These are phyloP conservation scores for Rubroboletus pulcherrimus DNA, from an alignment of 768 basidiomycete genomes.

Conservation along the genomic window DNA sequence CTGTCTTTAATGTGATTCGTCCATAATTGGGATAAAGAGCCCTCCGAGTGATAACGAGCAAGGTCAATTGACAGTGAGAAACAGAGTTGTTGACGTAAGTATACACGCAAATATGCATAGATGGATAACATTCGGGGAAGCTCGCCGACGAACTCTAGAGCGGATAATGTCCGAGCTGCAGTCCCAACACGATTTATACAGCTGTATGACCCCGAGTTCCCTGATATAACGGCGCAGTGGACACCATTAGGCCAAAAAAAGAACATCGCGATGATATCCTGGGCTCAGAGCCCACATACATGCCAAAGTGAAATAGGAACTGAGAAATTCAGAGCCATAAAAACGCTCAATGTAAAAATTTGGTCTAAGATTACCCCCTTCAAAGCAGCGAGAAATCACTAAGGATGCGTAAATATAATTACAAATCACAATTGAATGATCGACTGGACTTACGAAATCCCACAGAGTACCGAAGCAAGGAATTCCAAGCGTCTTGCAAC, in stretches of 20 bases:
- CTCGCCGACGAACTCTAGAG: conserved; percentile 9
- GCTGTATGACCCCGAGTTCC: conserved; percentile 2
- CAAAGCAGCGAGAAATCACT: conserved; percentile 21
- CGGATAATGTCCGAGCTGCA: conserved; percentile 8
- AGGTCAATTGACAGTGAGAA: not conserved
- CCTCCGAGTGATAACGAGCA: not conserved
- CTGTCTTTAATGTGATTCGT: conserved; percentile 3
- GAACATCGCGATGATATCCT: not conserved
- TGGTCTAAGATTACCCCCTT: not conserved
- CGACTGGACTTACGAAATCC: conserved; percentile 50
- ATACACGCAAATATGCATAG: not conserved
- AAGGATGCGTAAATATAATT: not conserved
- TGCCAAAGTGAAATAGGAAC: conserved; percentile 2
- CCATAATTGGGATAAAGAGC: not conserved
- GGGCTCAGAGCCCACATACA: conserved; percentile 3
- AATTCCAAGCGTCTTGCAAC: conserved; percentile 66
- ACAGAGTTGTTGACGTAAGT: not conserved
- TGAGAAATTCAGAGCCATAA: not conserved
- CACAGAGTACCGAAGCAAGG: conserved; percentile 68
- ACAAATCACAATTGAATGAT: not conserved
- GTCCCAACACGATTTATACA: not conserved
- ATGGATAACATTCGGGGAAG: conserved; percentile 9
- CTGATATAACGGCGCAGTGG: conserved; percentile 1
- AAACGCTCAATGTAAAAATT: conserved; percentile 2
- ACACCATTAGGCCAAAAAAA: conserved; percentile 2